These are phyloP conservation scores for Backusella tarrabulga DNA, from an alignment of 192 early-diverging fungal species.

Conservation along the genomic window DNA sequence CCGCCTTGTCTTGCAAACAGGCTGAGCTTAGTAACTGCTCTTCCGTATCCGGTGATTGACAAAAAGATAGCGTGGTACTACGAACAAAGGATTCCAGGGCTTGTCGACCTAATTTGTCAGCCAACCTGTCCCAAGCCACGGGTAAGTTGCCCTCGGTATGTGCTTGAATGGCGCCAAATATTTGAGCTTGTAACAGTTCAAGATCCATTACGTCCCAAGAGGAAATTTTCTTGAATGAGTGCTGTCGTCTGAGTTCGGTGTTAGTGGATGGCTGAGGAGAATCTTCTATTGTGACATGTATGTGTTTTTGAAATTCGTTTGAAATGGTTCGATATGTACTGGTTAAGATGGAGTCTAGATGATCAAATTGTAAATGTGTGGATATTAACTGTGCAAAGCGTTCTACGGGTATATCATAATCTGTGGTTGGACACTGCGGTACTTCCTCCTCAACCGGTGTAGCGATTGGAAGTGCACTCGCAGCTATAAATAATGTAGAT, in stretches of 20 bases:
- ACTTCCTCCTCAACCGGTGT: conserved; percentile 30
- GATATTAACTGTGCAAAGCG: conserved; percentile 21
- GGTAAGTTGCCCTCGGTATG: conserved; percentile 21
- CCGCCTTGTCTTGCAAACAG: conserved; percentile 23
- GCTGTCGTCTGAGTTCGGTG: conserved; percentile 1
- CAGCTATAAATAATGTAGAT: not conserved
- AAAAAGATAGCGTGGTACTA: not conserved
- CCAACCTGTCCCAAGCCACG: conserved; percentile 17
- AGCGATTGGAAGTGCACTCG: not conserved
- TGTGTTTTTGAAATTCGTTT: conserved; percentile 20
- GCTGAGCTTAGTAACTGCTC: not conserved
- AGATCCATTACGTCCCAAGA: conserved; percentile 19
- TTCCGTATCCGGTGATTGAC: not conserved
- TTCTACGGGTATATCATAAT: conserved; percentile 67
- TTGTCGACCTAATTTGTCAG: conserved; percentile 17
- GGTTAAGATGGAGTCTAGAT: conserved; percentile 18
- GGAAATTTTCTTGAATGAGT: not conserved
- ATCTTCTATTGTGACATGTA: conserved; percentile 2
- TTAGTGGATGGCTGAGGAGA: not conserved
- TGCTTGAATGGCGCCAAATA: conserved; percentile 21
- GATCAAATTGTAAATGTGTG: conserved; percentile 33
- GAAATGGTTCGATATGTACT: conserved; percentile 16
- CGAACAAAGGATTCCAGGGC: conserved; percentile 15
- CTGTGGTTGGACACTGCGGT: conserved; percentile 87
- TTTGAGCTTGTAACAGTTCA: conserved; percentile 21